phyloP scores from a whole-genome alignment of 2,329 filamentous ascomycete species.

The Xylariomycetidae sp. region DNA sequence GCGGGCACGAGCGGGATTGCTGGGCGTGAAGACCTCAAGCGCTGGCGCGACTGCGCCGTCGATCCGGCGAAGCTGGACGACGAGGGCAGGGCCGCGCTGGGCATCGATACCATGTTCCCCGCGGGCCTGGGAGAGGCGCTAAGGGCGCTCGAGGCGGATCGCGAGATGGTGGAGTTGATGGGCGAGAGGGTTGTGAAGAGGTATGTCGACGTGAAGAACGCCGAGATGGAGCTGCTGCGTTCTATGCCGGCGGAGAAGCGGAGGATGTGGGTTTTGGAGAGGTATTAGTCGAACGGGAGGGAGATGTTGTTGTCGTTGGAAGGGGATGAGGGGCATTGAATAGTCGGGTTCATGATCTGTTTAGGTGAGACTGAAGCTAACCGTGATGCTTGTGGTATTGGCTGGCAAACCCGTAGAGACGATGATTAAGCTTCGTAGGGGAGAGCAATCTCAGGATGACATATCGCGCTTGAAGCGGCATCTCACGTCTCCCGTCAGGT shows the following conservation, averaged over 20 bases:
- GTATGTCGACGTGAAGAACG: slow-evolving; percentile 55
- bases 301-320: too few species aligned
- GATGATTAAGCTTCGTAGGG: too few species aligned
- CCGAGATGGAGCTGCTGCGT: slow-evolving; percentile 48
- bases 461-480: background rate
- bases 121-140: slow-evolving; percentile 51
- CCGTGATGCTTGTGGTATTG: too few species aligned
- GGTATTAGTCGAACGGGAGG: background rate
- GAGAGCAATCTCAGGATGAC: too few species aligned
- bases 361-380: too few species aligned
- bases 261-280: slow-evolving; percentile 58
- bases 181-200: slow-evolving; percentile 47
- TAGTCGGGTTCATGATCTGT: too few species aligned
- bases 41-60: slow-evolving; percentile 47
- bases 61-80: slow-evolving; percentile 49
- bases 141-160: slow-evolving; percentile 43
- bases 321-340: too few species aligned
- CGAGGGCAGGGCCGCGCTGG: slow-evolving; percentile 44
- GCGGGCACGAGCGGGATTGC: slow-evolving; percentile 55
- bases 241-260: slow-evolving; percentile 44
- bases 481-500: background rate
- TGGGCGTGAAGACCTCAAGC: slow-evolving; percentile 34
- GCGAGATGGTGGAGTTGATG: slow-evolving; percentile 40
- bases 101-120: slow-evolving; percentile 52
- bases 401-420: too few species aligned